Evolutionary conservation across 805 yeast species (phyloP), one percentile per base, ranked within the genome.

Genomic region (Sugiyamaella marilandica): DNA sequence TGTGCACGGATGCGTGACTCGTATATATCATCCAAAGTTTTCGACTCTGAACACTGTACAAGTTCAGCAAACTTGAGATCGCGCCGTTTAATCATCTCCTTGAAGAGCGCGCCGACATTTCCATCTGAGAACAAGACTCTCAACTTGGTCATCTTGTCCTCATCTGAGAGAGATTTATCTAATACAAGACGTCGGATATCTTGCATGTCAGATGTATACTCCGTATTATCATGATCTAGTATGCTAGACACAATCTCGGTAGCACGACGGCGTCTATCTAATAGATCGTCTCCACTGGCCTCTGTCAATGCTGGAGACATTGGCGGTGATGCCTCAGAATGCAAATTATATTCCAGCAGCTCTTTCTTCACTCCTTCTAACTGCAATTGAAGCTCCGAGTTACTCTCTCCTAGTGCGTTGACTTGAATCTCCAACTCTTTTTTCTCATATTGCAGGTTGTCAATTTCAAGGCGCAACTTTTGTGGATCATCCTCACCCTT

Each of bases 361-460:
- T 54, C 55, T 35, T 55, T 44, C 41, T 50, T 56, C 5, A 43
- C 36, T 14, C 39, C 50, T 10, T 59, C 56, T 18, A 64, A 33
- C 24, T 49, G 49, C 13, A 47, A 34, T 19, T 35, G 41, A 32
- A 57, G 50, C 16, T 39, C 33, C 13, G 52, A 52, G 14, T 57
- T 55, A 36, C 63, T 65, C 21, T 57, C 56, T 34, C 45, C 52
- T 26, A 60, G 46, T 11, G 54, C 49, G 4, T 46, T 35, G 14
- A 48, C 45, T 44, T 55, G 51, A 49, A 61, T 59, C 41, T 52
- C 52, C 37, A 55, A 46, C 49, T 62, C 65, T 36, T 60, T 59
- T 43, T 57, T 54, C 14, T 61, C 64, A 41, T 59, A 59, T 26
- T 39, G 34, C 4, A 59, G 52, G 32, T 52, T 51, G 18, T 62